phyloP scores from a whole-genome alignment of 495 filamentous ascomycete genomes.

The Annulohypoxylon nitens region DNA sequence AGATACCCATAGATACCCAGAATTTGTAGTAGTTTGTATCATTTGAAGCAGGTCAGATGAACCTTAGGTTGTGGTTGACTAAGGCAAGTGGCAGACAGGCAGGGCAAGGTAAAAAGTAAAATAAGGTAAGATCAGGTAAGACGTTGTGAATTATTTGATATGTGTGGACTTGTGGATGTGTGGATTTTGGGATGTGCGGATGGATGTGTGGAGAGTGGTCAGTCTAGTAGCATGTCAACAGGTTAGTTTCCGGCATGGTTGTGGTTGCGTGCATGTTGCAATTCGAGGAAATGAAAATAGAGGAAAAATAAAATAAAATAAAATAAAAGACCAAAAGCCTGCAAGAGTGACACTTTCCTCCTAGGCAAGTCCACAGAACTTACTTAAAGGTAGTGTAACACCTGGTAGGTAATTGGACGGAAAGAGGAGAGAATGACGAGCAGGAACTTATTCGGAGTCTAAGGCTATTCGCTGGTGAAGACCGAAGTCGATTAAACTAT shows the following conservation, averaged over 20 bases:
- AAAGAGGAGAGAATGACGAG: slow-evolving; percentile 38
- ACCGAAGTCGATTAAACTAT: slow-evolving; percentile 31
- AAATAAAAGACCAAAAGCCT: slow-evolving; percentile 14
- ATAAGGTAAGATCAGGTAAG: slow-evolving; percentile 28
- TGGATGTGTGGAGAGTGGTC: slow-evolving; percentile 22
- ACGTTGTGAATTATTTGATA: slow-evolving; percentile 18
- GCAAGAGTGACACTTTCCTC: slow-evolving; percentile 22
- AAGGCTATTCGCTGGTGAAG: slow-evolving; percentile 33
- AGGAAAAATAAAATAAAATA: background rate
- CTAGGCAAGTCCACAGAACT: slow-evolving; percentile 2
- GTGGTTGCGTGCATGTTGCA: slow-evolving; percentile 43
- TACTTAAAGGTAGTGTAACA: slow-evolving; percentile 32
- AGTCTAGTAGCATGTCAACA: slow-evolving; percentile 27
- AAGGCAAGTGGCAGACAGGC: slow-evolving; percentile 13
- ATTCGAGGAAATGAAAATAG: slow-evolving; percentile 12
- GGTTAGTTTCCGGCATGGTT: slow-evolving; percentile 5
- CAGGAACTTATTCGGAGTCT: slow-evolving; percentile 28
- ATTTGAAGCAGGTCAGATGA: slow-evolving; percentile 18
- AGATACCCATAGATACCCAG: slow-evolving; percentile 24
- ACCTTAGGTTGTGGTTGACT: slow-evolving; percentile 18
- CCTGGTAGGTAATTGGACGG: slow-evolving; percentile 33
- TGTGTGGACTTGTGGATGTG: slow-evolving; percentile 8
- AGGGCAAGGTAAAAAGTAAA: slow-evolving; percentile 16
- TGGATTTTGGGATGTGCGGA: background rate
- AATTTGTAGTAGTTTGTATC: slow-evolving; percentile 6